A percentile compares a stretch with the other conserved stretches of the same genome.
phyloP scores from a whole-genome alignment of 2,329 filamentous ascomycete species.

The Hirsutella rhossiliensis region DNA sequence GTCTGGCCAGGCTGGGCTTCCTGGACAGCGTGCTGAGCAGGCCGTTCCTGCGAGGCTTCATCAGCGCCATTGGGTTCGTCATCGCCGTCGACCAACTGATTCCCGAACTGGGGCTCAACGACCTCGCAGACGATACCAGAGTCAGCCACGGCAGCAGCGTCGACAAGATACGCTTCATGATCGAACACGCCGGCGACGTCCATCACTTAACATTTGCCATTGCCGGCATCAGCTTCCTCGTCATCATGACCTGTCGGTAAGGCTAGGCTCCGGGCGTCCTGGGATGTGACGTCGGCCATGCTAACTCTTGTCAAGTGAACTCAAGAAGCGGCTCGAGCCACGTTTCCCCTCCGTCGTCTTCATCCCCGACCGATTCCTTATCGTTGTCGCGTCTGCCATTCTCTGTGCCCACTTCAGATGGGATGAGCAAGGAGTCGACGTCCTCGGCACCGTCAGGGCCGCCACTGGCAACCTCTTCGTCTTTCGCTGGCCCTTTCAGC shows the following conservation, averaged over 20 bases:
- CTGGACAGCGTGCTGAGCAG: constrained; percentile 87
- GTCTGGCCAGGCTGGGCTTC: constrained; percentile 77
- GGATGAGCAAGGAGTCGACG: constrained; percentile 67
- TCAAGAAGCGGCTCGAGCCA: constrained; percentile 72
- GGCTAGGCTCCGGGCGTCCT: constrained; percentile 9
- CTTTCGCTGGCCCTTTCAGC: constrained; percentile 77
- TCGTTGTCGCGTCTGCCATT: constrained; percentile 76
- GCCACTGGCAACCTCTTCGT: constrained; percentile 59
- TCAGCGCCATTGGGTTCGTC: constrained; percentile 92
- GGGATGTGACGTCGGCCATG: not conserved
- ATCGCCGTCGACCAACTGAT: constrained; percentile 93
- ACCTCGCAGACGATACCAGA: constrained; percentile 49
- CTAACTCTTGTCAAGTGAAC: constrained; percentile 37
- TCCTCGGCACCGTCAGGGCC: constrained; percentile 73
- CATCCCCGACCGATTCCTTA: constrained; percentile 79
- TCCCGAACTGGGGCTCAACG: constrained; percentile 70
- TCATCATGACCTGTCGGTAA: constrained; percentile 85
- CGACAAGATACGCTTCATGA: constrained; percentile 73
- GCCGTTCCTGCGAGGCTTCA: constrained; percentile 88
- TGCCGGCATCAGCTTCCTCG: constrained; percentile 64
- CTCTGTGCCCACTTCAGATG: constrained; percentile 67
- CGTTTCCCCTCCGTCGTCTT: constrained; percentile 74
- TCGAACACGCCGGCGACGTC: constrained; percentile 49
- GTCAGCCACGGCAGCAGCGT: constrained; percentile 75
- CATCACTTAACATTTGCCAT: constrained; percentile 69